These are phyloP conservation scores for Musa balbisiana DNA, from an alignment of 202 grass and related monocot species.

Conservation along the genomic window DNA sequence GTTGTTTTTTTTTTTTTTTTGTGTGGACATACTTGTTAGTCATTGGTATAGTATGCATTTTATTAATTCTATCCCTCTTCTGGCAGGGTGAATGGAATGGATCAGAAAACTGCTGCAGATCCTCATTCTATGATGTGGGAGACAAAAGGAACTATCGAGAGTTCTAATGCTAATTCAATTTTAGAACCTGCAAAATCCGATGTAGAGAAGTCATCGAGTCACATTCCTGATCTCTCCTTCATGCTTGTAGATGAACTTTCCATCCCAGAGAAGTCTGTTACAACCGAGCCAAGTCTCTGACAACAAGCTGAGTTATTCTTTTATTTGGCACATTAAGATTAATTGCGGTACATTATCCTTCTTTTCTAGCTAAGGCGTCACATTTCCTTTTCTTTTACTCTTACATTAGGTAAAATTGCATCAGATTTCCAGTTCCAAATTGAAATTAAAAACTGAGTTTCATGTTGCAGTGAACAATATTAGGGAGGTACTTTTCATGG, in stretches of 20 bases:
- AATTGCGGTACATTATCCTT: not conserved
- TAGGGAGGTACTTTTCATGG: not conserved
- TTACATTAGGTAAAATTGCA: not conserved
- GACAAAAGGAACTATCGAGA: constrained; percentile 19
- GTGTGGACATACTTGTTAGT: not conserved
- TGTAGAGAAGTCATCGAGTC: constrained; percentile 42
- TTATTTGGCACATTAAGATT: not conserved
- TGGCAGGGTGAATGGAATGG: constrained; percentile 23
- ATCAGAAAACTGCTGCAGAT: constrained; percentile 27
- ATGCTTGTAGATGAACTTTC: constrained; percentile 82
- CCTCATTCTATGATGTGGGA: constrained; percentile 31
- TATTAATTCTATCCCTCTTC: not conserved
- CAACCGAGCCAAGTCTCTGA: constrained; percentile 25
- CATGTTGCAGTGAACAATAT: not conserved
- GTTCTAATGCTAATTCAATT: constrained; percentile 27
- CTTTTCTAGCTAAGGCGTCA: not conserved
- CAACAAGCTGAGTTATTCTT: not conserved
- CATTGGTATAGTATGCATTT: not conserved
- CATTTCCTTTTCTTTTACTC: not conserved
- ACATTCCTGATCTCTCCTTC: constrained; percentile 81
- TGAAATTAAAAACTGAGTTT: not conserved
- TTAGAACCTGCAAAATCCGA: constrained; percentile 30
- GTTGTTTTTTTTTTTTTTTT: not conserved
- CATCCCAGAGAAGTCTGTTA: constrained; percentile 44
- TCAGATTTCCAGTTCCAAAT: not conserved